These are phyloP conservation scores for Naumovozyma dairenensis DNA, from an alignment of 805 yeast genomes.

Conservation along the genomic window DNA sequence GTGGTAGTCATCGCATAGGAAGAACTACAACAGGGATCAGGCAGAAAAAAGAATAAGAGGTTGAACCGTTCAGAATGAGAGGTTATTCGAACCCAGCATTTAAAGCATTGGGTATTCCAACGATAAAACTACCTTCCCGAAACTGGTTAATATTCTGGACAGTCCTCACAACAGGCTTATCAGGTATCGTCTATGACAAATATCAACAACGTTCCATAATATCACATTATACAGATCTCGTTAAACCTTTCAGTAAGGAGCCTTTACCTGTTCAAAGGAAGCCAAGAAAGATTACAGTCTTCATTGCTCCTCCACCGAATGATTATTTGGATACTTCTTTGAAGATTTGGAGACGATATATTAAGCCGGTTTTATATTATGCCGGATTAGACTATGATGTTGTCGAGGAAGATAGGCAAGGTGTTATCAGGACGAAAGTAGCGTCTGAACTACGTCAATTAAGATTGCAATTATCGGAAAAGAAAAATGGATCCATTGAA, in stretches of 20 bases:
- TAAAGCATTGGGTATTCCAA: slow-evolving; percentile 73
- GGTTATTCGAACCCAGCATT: slow-evolving; percentile 59
- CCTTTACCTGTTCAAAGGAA: slow-evolving; percentile 39
- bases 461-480: slow-evolving; percentile 38
- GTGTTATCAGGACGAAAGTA: slow-evolving; percentile 71
- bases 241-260: slow-evolving; percentile 41
- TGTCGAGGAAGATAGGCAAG: slow-evolving; percentile 72
- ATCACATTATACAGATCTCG: slow-evolving; percentile 51
- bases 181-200: slow-evolving; percentile 76
- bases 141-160: slow-evolving; percentile 91
- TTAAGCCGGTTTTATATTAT: slow-evolving; percentile 78
- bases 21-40: too few species aligned
- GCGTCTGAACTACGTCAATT: slow-evolving; percentile 72
- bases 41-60: too few species aligned
- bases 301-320: slow-evolving; percentile 94
- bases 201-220: slow-evolving; percentile 59
- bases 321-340: slow-evolving; percentile 72
- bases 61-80: too few species aligned
- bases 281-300: slow-evolving; percentile 72
- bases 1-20: too few species aligned
- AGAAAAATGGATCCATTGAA: slow-evolving; percentile 11
- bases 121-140: slow-evolving; percentile 71
- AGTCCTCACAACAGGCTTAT: slow-evolving; percentile 51
- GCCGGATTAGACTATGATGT: slow-evolving; percentile 80
- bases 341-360: slow-evolving; percentile 62